Evolutionary conservation across 805 yeast species (phyloP).

Genomic region (Candida verbasci): DNA sequence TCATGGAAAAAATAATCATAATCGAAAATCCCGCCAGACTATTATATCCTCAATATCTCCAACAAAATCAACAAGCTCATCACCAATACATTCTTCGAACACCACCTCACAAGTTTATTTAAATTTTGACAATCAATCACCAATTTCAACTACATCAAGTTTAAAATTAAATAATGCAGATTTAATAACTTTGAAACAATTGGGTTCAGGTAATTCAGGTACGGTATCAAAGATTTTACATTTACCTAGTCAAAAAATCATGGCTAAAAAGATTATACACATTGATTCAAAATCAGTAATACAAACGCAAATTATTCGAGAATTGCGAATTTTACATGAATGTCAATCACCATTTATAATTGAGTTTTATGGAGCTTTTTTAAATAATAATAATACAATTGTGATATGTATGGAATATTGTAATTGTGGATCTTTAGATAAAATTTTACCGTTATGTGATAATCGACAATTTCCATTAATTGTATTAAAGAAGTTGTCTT

Average conservation of each 20-base stretch:
- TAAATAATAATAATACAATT: constrained; percentile 60
- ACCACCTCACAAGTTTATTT: constrained; percentile 3
- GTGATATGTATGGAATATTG: constrained; percentile 94
- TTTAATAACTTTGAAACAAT: constrained; percentile 63
- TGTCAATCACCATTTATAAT: constrained; percentile 81
- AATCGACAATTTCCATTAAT: constrained; percentile 46
- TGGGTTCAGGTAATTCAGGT: constrained; percentile 95
- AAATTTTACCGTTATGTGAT: constrained; percentile 54
- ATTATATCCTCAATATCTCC: constrained; percentile 41
- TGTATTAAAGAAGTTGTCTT: constrained; percentile 70
- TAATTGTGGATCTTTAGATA: constrained; percentile 91
- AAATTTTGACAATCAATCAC: constrained; percentile 16
- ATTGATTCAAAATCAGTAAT: constrained; percentile 77
- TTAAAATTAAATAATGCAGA: constrained; percentile 47
- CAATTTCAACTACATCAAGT: constrained; percentile 30
- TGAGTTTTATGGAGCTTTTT: constrained; percentile 86
- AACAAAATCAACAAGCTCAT: constrained; percentile 24
- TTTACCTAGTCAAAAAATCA: constrained; percentile 77
- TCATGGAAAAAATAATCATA: constrained; percentile 4
- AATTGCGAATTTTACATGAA: constrained; percentile 84
- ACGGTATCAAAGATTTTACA: constrained; percentile 85
- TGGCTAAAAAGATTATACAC: constrained; percentile 88
- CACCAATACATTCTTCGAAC: too few species aligned
- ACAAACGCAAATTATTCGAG: constrained; percentile 81
- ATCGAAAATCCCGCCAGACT: constrained; percentile 30